Base-by-base conservation (phyloP, 1,284 basidiomycete species). In the Agroathelia rolfsii region DNA sequence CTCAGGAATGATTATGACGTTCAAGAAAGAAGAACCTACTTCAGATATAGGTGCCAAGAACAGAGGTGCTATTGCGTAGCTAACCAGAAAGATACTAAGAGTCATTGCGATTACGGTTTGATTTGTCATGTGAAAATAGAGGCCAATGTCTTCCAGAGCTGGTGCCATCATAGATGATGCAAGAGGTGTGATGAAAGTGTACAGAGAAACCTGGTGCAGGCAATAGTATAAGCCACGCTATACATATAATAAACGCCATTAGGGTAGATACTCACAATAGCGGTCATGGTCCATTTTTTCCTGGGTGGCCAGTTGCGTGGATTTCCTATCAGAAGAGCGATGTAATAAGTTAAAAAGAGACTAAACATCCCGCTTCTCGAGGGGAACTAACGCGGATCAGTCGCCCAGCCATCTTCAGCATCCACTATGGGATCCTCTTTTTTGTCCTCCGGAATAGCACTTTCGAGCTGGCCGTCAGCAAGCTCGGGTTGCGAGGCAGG, bases 101-200 rank as follows among this genome's bases (percentile, higher is more conserved):
- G 74, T 77, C 48, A 87, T 52, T 3, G 70, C 72, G 11, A 69
- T 39, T 6, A 77, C 44, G 0, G 84, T 81, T 20, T 69, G 53
- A 46, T 52, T 71, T 6, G 67, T 71, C 34, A 86, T 76, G 9
- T 54, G 47, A 41, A 77, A 88, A 42, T 72, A 66, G 2, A 37
- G 22, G 2, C 72, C 76, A 9, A 88, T 60, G 21, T 74, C 62
- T 5, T 72, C 70, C 1, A 88, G 60, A 22, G 76, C 78, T 30
- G 85, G 83, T 0, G 85, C 83, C 69, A 89, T 84, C 66, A 84
- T 82, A 5, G 81, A 83, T 44, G 77, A 82, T 0, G 72, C 72
- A 6, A 88, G 61, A 0, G 79, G 78, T 1, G 72, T 54, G 14
- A 80, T 60, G 36, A 84, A 76, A 0, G 78, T 81, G 46, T 85